These are phyloP conservation scores for Galeopsis tetrahit DNA, from an alignment of 257 asterid species.

Conservation along the genomic window DNA sequence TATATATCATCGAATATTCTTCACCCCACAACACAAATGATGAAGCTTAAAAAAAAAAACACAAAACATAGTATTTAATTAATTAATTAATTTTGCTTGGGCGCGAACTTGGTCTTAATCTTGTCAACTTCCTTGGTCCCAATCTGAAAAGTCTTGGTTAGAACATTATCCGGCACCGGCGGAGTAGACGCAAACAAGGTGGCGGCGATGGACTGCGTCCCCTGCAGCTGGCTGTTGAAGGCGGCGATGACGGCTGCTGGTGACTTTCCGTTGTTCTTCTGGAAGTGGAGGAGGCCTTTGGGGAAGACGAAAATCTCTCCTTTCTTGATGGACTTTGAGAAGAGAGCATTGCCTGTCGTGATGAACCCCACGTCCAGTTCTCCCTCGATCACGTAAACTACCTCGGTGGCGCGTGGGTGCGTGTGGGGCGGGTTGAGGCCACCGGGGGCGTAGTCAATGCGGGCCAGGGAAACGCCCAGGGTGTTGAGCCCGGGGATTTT, in stretches of 20 bases:
- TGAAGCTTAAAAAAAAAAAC: not conserved
- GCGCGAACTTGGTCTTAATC: constrained; percentile 59
- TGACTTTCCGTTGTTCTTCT: constrained; percentile 61
- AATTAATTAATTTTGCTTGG: constrained; percentile 35
- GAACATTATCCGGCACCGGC: constrained; percentile 61
- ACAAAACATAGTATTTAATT: not conserved
- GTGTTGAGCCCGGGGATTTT: constrained; percentile 78
- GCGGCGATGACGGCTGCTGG: constrained; percentile 62
- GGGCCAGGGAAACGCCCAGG: constrained; percentile 65
- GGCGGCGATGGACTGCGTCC: constrained; percentile 66
- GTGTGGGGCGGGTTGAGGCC: constrained; percentile 73
- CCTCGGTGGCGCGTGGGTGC: constrained; percentile 79
- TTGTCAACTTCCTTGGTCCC: constrained; percentile 44
- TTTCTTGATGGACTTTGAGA: constrained; percentile 48
- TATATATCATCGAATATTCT: not conserved
- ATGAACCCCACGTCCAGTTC: constrained; percentile 67
- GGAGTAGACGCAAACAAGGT: constrained; percentile 61
- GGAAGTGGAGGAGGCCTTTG: constrained; percentile 70
- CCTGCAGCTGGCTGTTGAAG: constrained; percentile 79
- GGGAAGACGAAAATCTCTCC: constrained; percentile 74
- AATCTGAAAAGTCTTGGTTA: constrained; percentile 60
- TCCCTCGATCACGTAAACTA: constrained; percentile 56
- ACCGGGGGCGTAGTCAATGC: constrained; percentile 76
- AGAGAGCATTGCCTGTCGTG: constrained; percentile 67
- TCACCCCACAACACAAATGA: not conserved